Evolutionary conservation across 345 rosid genomes (phyloP).

Genomic region (Euphorbia lathyris): DNA sequence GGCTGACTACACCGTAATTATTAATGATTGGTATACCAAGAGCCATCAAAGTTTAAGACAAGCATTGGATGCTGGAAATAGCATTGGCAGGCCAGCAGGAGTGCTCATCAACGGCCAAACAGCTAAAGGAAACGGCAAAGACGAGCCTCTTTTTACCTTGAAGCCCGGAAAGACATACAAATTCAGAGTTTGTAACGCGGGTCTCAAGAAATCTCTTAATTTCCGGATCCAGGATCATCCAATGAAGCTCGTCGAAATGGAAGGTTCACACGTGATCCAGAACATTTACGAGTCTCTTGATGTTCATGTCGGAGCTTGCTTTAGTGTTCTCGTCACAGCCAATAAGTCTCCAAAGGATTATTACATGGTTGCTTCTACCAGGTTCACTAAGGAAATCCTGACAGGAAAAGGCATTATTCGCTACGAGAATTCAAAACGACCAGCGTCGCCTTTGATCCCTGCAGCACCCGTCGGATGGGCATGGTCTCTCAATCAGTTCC

Average conservation of each 20-base stretch:
- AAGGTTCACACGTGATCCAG: slow-evolving; percentile 23
- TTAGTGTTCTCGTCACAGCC: slow-evolving; percentile 20
- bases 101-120: slow-evolving; percentile 25
- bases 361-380: slow-evolving; percentile 26
- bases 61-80: slow-evolving; percentile 17
- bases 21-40: slow-evolving; percentile 22
- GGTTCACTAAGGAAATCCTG: slow-evolving; percentile 14
- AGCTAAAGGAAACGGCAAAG: slow-evolving; percentile 16
- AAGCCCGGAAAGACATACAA: slow-evolving; percentile 28
- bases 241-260: slow-evolving; percentile 27
- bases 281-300: slow-evolving; percentile 21
- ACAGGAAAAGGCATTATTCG: slow-evolving; percentile 20
- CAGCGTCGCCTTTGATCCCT: slow-evolving; percentile 16
- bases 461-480: slow-evolving; percentile 30
- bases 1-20: slow-evolving; percentile 23
- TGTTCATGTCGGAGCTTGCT: slow-evolving; percentile 25
- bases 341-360: slow-evolving; percentile 22
- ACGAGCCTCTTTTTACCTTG: slow-evolving; percentile 25
- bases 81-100: slow-evolving; percentile 21
- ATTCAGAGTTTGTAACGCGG: slow-evolving; percentile 25
- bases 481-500: slow-evolving; percentile 28
- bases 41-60: slow-evolving; percentile 10
- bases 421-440: slow-evolving; percentile 22
- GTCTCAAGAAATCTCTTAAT: slow-evolving; percentile 20
- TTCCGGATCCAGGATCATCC: slow-evolving; percentile 24